Conservation (phyloP, 2,329 filamentous ascomycete genomes). For the Ophidiomyces ophidiicola region DNA sequence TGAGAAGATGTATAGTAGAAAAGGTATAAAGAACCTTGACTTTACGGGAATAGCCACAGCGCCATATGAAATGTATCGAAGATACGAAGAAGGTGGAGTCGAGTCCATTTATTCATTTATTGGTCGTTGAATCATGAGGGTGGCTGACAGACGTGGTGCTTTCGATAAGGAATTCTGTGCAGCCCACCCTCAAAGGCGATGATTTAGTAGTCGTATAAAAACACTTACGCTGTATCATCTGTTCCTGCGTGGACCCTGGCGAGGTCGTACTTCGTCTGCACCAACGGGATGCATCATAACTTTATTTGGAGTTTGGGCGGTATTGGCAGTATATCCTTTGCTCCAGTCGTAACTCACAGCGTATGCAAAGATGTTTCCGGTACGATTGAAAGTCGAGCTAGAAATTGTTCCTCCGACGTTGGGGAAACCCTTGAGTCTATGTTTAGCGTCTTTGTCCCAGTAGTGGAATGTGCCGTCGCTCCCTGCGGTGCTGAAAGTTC, state of each 20-base stretch:
- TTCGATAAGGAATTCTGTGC: too few relatives aligned
- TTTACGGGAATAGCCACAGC: too few relatives aligned
- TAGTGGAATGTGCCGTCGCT: slow-evolving; percentile 78
- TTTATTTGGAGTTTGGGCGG: slow-evolving; percentile 55
- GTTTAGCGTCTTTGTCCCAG: slow-evolving; percentile 79
- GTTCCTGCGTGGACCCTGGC: slow-evolving; percentile 34
- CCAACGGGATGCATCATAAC: slow-evolving; percentile 71
- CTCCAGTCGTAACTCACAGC: slow-evolving; percentile 96
- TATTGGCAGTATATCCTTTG: slow-evolving; percentile 86
- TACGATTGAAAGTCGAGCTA: slow-evolving; percentile 79
- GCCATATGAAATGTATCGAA: too few relatives aligned
- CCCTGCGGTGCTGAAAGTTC: slow-evolving; percentile 95
- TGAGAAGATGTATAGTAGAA: too few relatives aligned
- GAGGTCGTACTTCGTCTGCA: slow-evolving; percentile 51
- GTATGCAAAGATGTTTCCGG: slow-evolving; percentile 73
- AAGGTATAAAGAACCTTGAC: too few relatives aligned
- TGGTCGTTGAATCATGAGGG: too few relatives aligned
- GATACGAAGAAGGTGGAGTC: too few relatives aligned
- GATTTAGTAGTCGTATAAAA: too few relatives aligned
- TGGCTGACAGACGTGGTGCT: too few relatives aligned
- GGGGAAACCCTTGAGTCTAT: slow-evolving; percentile 79
- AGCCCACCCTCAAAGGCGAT: too few relatives aligned
- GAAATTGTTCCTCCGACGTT: slow-evolving; percentile 76
- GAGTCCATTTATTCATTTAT: too few relatives aligned
- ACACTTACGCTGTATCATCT: too few relatives aligned